Base-by-base conservation (phyloP, 2,329 filamentous ascomycete genomes). In the Sporothrix brunneoviolacea region DNA sequence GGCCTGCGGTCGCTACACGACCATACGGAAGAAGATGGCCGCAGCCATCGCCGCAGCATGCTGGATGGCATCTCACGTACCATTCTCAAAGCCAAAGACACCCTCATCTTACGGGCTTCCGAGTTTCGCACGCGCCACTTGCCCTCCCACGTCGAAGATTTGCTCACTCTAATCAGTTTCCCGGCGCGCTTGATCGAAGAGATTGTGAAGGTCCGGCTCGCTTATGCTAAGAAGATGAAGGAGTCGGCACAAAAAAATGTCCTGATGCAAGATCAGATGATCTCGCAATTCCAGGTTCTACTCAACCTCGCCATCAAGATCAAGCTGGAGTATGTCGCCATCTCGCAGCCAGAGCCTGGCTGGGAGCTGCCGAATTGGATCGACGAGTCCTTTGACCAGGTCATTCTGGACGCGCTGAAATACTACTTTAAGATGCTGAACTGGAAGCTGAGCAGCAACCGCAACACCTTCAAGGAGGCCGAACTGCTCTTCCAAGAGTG, bases 381-480 rank as follows among this genome's bases (percentile, higher is more conserved):
- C 57, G 93, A 97, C 63, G 93, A 98, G 64, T 89, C 89, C 37
- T 98, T 97, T 61, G 93, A 97, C 64, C 79, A 84, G 30, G 88
- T 94, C 16, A 88, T 97, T 9, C 70, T 98, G 38, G 91, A 96
- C 61, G 91, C 91, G 0, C 74, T 98, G 59, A 94, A 91, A 65
- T 97, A 95, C 67, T 98, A 98, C 69, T 98, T 98, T 76, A 93
- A 91, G 66, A 91, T 98, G 79, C 75, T 98, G 39, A 96, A 97
- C 64, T 97, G 91, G 89, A 97, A 97, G 67, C 74, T 98, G 48
- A 91, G 87, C 60, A 88, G 90, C 50, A 97, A 97, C 73, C 97
- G 96, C 67, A 98, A 97, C 69, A 96, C 91, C 0, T 98, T 98
- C 77, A 97, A 97, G 64, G 93, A 98, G 67, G 93, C 93, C 7